Base-by-base conservation (phyloP, 768 basidiomycete genomes). In the Tricholoma sp. region DNA sequence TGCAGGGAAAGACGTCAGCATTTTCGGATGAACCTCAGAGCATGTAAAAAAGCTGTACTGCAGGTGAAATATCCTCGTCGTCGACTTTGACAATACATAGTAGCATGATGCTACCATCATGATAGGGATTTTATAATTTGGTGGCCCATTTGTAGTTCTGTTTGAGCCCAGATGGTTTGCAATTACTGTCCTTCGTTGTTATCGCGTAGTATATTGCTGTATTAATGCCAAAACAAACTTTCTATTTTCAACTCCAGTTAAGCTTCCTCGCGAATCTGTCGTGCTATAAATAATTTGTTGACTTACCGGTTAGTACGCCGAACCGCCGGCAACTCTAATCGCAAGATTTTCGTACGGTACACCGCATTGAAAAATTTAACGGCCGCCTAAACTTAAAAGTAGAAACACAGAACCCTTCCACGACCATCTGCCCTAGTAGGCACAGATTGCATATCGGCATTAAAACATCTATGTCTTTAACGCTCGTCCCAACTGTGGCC, bases 1-100 rank as follows among this genome's bases (percentile, higher is more conserved):
- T 85, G 27, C 74, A 77, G 22, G 84, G 84, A 18, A 70, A 77
- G 57, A 74, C 71, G 5, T 64, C 55, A 11, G 55, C 74, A 2
- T 50, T 50, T 50, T 68, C 75, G 47, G 72, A 73, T 5, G 59
- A 75, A 16, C 50, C 52, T 0, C 8, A 43, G 41, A 19, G n/a
- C 11, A 45, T 54, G 19, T 41, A 43, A 29, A 0, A 18, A 31
- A 24, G n/a, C 9, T 43, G 10, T 31, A 4, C 21, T 4, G 7
- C 29, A 31, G 27, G 47, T 50, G 29, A 50, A 7, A 9, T 18
- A 31, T 31, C 9, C 4, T 43, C 45, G 12, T 14, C 22, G 2
- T 22, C 43, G 21, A 22, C 43, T 11, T 10, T 21, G 21, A 45
- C 8, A 22, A 22, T n/a, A n/a, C 4, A 6, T n/a, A 14, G 16